A percentile compares a stretch with the other conserved stretches of the same genome.
phyloP scores from a whole-genome alignment of 805 yeast genomes.

The Kodamaea restingae region DNA sequence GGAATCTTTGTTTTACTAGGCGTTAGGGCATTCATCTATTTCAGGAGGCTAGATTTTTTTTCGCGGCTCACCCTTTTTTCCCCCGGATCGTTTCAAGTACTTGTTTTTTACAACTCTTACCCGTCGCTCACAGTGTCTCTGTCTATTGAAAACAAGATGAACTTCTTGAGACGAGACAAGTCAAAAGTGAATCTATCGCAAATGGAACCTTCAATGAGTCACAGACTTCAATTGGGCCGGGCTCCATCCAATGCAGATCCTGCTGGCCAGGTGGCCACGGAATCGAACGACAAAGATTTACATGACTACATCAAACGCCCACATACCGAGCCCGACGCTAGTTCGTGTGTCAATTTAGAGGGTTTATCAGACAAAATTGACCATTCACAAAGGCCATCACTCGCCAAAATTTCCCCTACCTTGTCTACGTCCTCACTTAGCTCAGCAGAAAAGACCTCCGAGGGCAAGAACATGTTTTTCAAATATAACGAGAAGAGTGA shows the following conservation, averaged over 20 bases:
- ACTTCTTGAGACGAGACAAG: conserved; percentile 25
- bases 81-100: not conserved
- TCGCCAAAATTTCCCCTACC: conserved; percentile 9
- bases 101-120: not conserved
- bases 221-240: conserved; percentile 5
- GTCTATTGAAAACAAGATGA: conserved; percentile 13
- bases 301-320: not conserved
- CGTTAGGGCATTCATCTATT: too few relatives aligned
- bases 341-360: conserved; percentile 5
- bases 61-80: not conserved
- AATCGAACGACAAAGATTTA: not conserved
- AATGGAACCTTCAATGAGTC: not conserved
- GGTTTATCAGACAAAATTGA: not conserved
- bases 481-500: conserved; percentile 10
- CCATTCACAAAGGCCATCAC: not conserved
- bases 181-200: conserved; percentile 14
- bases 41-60: too few relatives aligned
- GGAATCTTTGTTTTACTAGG: conserved; percentile 9
- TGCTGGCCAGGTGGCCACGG: conserved; percentile 12
- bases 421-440: conserved; percentile 6
- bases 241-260: conserved; percentile 3
- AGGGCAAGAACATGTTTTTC: conserved; percentile 9
- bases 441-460: conserved; percentile 4
- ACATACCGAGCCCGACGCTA: not conserved
- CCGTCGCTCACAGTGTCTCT: not conserved